These are phyloP conservation scores for Penicillium sp. DNA, from an alignment of 2,329 filamentous ascomycete genomes.

Conservation along the genomic window DNA sequence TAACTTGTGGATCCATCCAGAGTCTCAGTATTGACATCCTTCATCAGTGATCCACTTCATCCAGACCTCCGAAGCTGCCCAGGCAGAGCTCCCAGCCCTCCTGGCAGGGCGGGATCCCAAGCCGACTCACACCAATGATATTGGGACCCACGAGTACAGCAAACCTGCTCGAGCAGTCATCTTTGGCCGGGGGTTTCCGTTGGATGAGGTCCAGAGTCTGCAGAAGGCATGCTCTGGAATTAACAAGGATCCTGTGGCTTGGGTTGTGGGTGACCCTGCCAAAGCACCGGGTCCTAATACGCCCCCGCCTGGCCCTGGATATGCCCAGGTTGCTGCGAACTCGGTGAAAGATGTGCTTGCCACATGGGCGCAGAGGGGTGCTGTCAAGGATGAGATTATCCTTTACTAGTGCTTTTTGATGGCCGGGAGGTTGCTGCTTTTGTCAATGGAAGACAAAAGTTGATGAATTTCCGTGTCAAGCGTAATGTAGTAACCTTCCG, in stretches of 20 bases:
- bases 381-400: constrained; percentile 14
- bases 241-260: constrained; percentile 11
- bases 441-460: no score
- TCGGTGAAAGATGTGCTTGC: constrained; percentile 15
- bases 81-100: constrained; percentile 24
- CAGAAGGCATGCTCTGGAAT: constrained; percentile 5
- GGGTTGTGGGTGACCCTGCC: constrained; percentile 16
- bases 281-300: constrained; percentile 8
- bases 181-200: constrained; percentile 27
- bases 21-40: no score
- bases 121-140: constrained; percentile 15
- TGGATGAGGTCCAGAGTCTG: constrained; percentile 17
- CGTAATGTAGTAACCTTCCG: no score
- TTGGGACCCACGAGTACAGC: constrained; percentile 29
- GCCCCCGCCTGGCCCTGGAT: constrained; percentile 12
- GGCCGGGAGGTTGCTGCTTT: neutral
- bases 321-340: constrained; percentile 19
- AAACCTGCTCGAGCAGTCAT: constrained; percentile 25
- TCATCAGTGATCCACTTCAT: constrained; percentile 27
- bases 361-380: constrained; percentile 20
- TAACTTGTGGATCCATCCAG: no score
- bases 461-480: no score
- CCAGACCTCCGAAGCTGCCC: constrained; percentile 12
- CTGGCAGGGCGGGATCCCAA: constrained; percentile 25
- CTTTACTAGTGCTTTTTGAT: constrained; percentile 14